Base-by-base conservation (phyloP, 208 protist species). In the Leishmania amazonensis region DNA sequence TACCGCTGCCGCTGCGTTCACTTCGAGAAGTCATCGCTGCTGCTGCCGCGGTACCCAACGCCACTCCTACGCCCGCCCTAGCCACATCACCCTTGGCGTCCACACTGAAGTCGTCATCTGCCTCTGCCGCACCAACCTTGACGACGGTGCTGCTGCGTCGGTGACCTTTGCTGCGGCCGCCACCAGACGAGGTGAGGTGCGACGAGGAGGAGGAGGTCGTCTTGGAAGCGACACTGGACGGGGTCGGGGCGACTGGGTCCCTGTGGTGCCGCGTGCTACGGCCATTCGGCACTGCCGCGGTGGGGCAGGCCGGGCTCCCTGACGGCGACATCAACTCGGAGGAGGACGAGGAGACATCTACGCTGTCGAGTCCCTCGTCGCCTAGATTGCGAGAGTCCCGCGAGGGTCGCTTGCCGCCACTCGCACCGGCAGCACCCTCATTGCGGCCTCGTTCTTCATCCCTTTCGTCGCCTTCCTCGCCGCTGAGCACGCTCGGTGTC, bases 401-500 rank as follows among this genome's bases (percentile, higher is more conserved):
- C 38, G 7, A 53, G 31, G 35, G 45, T 24, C 17, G 38, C 11
- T 40, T 67, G 51, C 13, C 24, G 3, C 24, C 51, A 17, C 5
- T 49, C 35, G 42, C 49, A 35, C 13, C 40, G 15, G 38, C 28
- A 31, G 7, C 58, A 8, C 38, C 15, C 28, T 42, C 76, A 40
- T n/a, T 15, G 54, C 42, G 9, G 57, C 57, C 38, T 53, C 71
- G 54, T 11, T 83, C 74, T 6, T 74, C 28, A 3, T 65, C 72
- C 28, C 35, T 53, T 2, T 85, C 82, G 1, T 90, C 84, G 21
- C 84, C 81, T 13, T 90, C 88, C 40, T 92, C 88, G 54, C 87
- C 87, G 65, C 82, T 81, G 8, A 96, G 78, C 70, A 88, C 89
- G 76, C 90, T 96, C 24, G 90, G 89, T 9, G 92, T 96, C 2